Evolutionary conservation across 2,329 filamentous ascomycete genomes (phyloP), one percentile per base, ranked within the genome.

Genomic region (Stagonosporopsis tanaceti): DNA sequence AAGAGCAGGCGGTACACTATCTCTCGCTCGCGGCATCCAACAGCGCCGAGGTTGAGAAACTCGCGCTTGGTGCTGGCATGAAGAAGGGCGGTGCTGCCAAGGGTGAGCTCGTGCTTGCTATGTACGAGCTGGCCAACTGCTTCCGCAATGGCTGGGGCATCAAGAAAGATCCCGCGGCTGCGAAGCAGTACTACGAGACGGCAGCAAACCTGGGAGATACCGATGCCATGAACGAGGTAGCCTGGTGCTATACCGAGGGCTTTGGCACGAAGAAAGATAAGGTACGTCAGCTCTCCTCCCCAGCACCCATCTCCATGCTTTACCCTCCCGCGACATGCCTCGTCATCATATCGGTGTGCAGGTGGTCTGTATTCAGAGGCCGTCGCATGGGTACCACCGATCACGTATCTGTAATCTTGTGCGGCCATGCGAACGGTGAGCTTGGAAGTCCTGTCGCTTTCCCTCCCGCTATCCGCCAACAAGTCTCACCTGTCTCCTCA

Each of bases 241-340:
- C 89, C 34, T 96, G 93, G 92, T 99, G 95, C 81, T 98, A 95
- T 82, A 78, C 96, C 27, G 90, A 97, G 74, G 95, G 95, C n/a
- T 97, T 96, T 78, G 95, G 95, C 32, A 94, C 93, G 72, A 95
- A 93, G 77, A 99, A 98, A 78, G 93, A 99, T 82, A 98, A 97
- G 91, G 94, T 97, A 84, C 78, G 91, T 86, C 60, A 54, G 47
- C 37, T 32, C n/a, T 53, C 32, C 15, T 7, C 27, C 22, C 27
- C 35, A 17, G 11, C 40, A 45, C 42, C 47, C n/a, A 34, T 14
- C 27, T 47, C 42, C 52, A 44, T 46, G 38, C 59, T 47, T 45
- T 28, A 25, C 44, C 24, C 37, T 34, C 32, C 32, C 12, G 15
- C 32, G 7, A 34, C 32, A 34, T 34, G 14, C 15, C 32, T 64